These are phyloP conservation scores for Saccharomyces hybrid DNA, from an alignment of 1,139 yeast species.

Conservation along the genomic window DNA sequence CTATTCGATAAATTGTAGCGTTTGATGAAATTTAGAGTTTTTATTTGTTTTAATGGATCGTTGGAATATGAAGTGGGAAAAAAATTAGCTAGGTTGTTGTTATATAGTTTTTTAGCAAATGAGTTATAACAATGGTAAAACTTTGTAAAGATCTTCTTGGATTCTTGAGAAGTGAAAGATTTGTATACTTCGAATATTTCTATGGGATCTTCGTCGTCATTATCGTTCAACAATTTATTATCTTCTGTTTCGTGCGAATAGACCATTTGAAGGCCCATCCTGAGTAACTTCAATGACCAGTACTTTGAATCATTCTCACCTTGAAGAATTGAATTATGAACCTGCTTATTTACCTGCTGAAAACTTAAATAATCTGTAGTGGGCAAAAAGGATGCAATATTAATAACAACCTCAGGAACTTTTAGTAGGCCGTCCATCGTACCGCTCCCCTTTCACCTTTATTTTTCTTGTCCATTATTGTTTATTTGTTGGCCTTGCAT, in stretches of 20 bases:
- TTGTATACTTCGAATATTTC: constrained; percentile 24
- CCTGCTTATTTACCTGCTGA: constrained; percentile 21
- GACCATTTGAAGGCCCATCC: constrained; percentile 35
- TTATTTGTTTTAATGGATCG: constrained; percentile 27
- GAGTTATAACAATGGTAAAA: constrained; percentile 17
- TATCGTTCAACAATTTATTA: constrained; percentile 36
- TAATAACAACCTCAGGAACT: constrained; percentile 21
- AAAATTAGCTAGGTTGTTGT: constrained; percentile 21
- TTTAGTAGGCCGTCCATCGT: constrained; percentile 23
- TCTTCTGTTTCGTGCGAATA: constrained; percentile 25
- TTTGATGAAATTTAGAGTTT: constrained; percentile 18
- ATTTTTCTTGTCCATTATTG: not conserved
- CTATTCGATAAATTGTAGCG: constrained; percentile 20
- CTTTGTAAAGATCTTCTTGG: constrained; percentile 12
- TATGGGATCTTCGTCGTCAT: constrained; percentile 11
- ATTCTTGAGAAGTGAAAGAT: constrained; percentile 10
- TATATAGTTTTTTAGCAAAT: constrained; percentile 21
- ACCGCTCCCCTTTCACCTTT: constrained; percentile 2
- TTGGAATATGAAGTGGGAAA: constrained; percentile 21
- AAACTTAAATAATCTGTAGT: constrained; percentile 32
- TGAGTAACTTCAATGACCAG: constrained; percentile 47
- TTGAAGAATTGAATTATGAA: constrained; percentile 33
- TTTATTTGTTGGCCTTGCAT: constrained; percentile 1
- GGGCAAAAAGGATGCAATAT: constrained; percentile 20
- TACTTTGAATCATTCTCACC: constrained; percentile 33